Base-by-base conservation (phyloP, 768 basidiomycete genomes). In the Agrocybe pediades region DNA sequence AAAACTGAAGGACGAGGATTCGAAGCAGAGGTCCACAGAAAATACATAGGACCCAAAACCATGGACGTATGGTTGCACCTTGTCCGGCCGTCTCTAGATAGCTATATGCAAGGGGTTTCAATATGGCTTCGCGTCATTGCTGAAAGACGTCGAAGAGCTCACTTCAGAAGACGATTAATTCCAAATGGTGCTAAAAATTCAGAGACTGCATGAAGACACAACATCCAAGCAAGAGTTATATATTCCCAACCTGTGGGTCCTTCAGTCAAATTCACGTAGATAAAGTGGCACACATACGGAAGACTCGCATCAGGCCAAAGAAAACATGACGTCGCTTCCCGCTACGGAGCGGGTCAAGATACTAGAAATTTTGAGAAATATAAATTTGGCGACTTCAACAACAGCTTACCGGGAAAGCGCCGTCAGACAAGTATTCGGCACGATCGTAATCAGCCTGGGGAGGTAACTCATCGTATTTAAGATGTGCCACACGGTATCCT, bases 1-100 rank as follows among this genome's bases (percentile, higher is more conserved):
- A 89, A 70, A 75, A 78, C 57, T 90, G 84, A 54, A 80, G 76
- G 36, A 68, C 60, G 7, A 86, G 19, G 84, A 80, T 21, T 80
- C 83, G 6, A 80, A 45, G 39, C 19, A 39, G 23, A 8, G 29
- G 47, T 16, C 30, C 47, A 16, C 29, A 36, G 19, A 39, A 33
- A 33, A 48, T 27, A 21, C 30, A 33, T 6, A 46, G 25, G 11
- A 36, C n/a, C 33, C 33, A 36, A 13, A 36, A 36, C 33, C 33
- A 36, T 11, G 33, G 33, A n/a, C 33, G 33, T 15, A 36, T 36
- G n/a, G 33, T 36, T 4, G 33, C 33, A 15, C 11, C 33, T 36
- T 36, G 33, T 4, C 33, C 33, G 33, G 13, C 11, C n/a, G 33
- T 5, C 33, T 36, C 33, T 4, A 36, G 33, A 36, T 36, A 36